A percentile compares a stretch with the other conserved stretches of the same genome.
Evolutionary conservation across 2,329 filamentous ascomycete genomes (phyloP).

Genomic region (Exophiala bonariae): DNA sequence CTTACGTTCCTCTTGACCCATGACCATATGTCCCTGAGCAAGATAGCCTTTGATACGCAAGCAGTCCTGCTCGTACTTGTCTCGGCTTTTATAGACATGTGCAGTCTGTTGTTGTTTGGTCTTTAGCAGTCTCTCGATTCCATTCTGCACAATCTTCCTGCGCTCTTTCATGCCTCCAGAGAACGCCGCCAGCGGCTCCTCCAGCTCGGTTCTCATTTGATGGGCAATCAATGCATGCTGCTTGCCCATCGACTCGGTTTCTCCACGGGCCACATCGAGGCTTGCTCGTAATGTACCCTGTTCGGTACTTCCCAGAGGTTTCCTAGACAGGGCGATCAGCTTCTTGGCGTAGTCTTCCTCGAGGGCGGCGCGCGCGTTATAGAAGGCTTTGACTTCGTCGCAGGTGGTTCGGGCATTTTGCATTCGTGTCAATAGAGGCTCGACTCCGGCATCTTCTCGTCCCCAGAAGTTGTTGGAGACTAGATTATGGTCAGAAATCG

Average conservation of each 20-base stretch:
- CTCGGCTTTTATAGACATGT: constrained; percentile 89
- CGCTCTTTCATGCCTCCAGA: constrained; percentile 94
- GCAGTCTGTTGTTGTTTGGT: constrained; percentile 89
- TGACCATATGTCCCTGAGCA: constrained; percentile 98
- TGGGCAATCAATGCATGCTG: constrained; percentile 84
- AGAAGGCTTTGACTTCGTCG: constrained; percentile 91
- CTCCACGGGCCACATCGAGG: constrained; percentile 81
- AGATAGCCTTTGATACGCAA: constrained; percentile 98
- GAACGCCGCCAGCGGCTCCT: constrained; percentile 90
- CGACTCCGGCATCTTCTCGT: constrained; percentile 95
- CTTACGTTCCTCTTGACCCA: constrained; percentile 98
- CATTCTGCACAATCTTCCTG: constrained; percentile 91
- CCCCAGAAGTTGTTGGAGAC: constrained; percentile 99
- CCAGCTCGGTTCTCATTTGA: constrained; percentile 95
- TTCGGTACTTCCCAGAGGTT: constrained; percentile 86
- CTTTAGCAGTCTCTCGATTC: constrained; percentile 92
- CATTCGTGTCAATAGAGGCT: constrained; percentile 90
- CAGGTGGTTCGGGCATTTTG: constrained; percentile 89
- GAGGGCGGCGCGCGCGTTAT: constrained; percentile 83
- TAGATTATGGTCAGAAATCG: constrained; percentile 1
- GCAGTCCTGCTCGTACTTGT: constrained; percentile 96
- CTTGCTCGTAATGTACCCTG: constrained; percentile 79
- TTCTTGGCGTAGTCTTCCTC: constrained; percentile 97
- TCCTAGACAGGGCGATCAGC: constrained; percentile 79
- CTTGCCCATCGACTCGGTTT: constrained; percentile 92